These are phyloP conservation scores for Fraxinus greggii DNA, from an alignment of 305 asterid genomes.

Conservation along the genomic window DNA sequence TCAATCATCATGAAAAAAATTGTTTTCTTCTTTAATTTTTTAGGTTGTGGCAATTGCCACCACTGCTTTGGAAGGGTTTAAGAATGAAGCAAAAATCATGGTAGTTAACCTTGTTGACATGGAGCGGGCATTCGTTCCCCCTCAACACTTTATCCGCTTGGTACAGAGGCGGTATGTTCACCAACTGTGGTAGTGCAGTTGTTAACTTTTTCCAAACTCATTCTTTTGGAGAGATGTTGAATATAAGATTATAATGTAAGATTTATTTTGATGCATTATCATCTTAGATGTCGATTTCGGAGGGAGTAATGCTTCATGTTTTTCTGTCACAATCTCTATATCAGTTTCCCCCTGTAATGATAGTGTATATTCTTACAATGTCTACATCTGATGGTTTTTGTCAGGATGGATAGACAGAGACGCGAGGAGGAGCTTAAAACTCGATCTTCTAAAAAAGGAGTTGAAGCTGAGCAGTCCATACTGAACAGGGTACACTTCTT, in stretches of 20 bases:
- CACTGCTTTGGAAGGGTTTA: constrained; percentile 87
- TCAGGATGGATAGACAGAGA: constrained; percentile 96
- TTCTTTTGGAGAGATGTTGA: neutral
- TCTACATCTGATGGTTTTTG: constrained; percentile 18
- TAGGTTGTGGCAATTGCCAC: constrained; percentile 88
- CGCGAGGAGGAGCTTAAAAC: constrained; percentile 91
- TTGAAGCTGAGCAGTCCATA: constrained; percentile 82
- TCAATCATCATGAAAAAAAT: neutral
- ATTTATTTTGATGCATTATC: neutral
- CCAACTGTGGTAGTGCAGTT: constrained; percentile 8
- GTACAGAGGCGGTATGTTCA: constrained; percentile 85
- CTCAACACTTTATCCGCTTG: constrained; percentile 94
- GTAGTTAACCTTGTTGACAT: constrained; percentile 98
- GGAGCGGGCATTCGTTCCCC: constrained; percentile 99
- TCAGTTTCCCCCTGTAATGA: neutral
- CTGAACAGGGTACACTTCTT: constrained; percentile 59
- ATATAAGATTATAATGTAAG: neutral
- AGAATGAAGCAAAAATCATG: constrained; percentile 84
- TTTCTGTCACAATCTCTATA: neutral
- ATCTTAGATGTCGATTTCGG: constrained; percentile 3
- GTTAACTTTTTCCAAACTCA: neutral
- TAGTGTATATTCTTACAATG: neutral
- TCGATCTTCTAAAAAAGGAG: constrained; percentile 75
- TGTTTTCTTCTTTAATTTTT: constrained; percentile 19
- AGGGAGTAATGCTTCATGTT: neutral